Conservation (phyloP, 208 protist genomes). For the Tritrichomonas foetus region DNA sequence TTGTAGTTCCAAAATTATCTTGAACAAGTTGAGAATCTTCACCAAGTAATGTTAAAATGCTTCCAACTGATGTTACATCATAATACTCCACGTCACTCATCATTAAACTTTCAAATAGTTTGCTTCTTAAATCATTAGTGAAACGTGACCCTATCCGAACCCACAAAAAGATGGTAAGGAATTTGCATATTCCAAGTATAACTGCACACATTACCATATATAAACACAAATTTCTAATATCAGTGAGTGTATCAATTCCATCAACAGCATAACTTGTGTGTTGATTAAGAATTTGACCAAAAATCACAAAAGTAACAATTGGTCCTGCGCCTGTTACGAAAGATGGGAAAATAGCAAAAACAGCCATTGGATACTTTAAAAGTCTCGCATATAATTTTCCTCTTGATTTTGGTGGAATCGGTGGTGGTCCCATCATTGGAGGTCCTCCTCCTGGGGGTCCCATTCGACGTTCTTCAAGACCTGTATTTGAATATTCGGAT, state of each 20-base stretch:
- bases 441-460: too few species aligned
- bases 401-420: too few species aligned
- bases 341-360: background rate
- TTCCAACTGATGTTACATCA: background rate
- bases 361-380: background rate
- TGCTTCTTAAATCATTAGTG: background rate
- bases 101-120: background rate
- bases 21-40: too few species aligned
- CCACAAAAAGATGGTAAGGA: background rate
- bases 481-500: too few species aligned
- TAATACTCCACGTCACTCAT: background rate
- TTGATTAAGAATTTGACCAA: background rate
- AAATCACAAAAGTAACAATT: background rate
- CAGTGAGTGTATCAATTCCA: background rate
- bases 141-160: background rate
- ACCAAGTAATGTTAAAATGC: slow-evolving; percentile 10
- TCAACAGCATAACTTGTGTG: background rate
- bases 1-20: too few species aligned
- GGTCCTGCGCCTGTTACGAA: background rate
- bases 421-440: too few species aligned
- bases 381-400: background rate
- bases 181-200: background rate
- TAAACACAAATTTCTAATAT: background rate
- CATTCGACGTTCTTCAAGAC: too few species aligned
- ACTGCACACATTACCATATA: background rate